Evolutionary conservation across 2,329 filamentous ascomycete species (phyloP), one percentile per base, ranked within the genome.

Genomic region (Pseudopithomyces chartarum): DNA sequence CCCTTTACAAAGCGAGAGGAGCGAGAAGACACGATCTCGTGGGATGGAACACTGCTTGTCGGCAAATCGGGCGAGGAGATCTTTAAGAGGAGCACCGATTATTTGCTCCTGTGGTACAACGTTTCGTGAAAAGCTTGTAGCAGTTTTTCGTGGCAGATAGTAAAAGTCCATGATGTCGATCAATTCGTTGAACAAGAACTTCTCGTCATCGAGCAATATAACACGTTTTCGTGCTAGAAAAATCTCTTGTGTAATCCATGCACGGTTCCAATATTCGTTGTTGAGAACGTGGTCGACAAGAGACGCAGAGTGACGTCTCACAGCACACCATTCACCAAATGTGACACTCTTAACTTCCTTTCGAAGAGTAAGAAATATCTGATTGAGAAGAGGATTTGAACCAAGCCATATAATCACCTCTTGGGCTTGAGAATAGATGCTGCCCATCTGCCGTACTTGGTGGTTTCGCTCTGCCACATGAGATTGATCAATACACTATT

Each of bases 221-320:
- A 34, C 32, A 7, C 7, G 32, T 7, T 36, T 33, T 3, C 38
- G 48, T 7, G 57, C 51, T 15, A 57, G 43, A 6, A 20, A 6
- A 12, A 57, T 43, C 42, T 59, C 57, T 40, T 59, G 54, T 2
- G 51, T 55, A 8, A 57, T 38, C 50, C 57, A 59, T 1, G 51
- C 54, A 6, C 57, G 45, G 22, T 17, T 33, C 19, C 71, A 71
- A 26, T 82, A 81, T 36, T 34, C 23, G 22, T 52, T 26, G 8
- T n/a, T 8, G 15, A n/a, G 20, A 20, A 54, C 32, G 32, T 13
- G 32, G 13, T 13, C 32, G 7, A 34, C 32, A 7, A 34, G 7
- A 34, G 32, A 8, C 13, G 7, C 7, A 13, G 13, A 34, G 32
- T 8, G 32, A 7, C 7, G 32, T 34, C 7, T 34, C 7, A 13